Evolutionary conservation across 306 rosid genomes (phyloP), one percentile per base, ranked within the genome.

Genomic region (Ormosia emarginata): DNA sequence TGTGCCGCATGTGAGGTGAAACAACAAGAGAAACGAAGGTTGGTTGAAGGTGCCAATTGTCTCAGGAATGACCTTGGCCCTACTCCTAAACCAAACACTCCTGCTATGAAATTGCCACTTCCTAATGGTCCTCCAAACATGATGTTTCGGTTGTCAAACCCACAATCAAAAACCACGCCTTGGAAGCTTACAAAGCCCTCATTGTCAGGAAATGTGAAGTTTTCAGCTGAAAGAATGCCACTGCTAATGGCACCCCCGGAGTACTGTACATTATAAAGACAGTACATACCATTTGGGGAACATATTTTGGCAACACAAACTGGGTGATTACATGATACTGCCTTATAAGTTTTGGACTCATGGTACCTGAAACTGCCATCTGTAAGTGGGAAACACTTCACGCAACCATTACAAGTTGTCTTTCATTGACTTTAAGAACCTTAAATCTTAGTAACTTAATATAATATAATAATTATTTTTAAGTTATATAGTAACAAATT

Each of bases 391-490:
- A 77, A 77, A 65, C 74, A 77, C 8, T 47, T 47, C 4, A 36
- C 14, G 12, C 82, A 66, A 3, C 55, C 56, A 7, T 77, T 64
- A 37, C 81, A 29, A n/a, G n/a, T 67, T 77, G 81, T 24, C 24
- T 24, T 24, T 24, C 24, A 24, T 24, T 24, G 1, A 24, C 24
- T 24, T 24, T 24, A 24, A 24, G 1, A 24, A 24, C 24, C 1
- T 24, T 24, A 24, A 24, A 24, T 24, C 1, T 24, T 24, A 24
- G 24, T 24, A 24, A 0, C 24, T 24, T 24, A 24, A 24, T 24
- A 24, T 24, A 24, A 24, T 24, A 24, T 24, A 24, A 24, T 24
- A 24, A 24, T 24, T 24, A 24, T 24, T 24, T 24, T 24, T 1
- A 24, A 1, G 24, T 24, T 24, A 24, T 24, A 24, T 24, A 24